Base-by-base conservation (phyloP, 164 flowering plant genomes). In the Malania oleifera region DNA sequence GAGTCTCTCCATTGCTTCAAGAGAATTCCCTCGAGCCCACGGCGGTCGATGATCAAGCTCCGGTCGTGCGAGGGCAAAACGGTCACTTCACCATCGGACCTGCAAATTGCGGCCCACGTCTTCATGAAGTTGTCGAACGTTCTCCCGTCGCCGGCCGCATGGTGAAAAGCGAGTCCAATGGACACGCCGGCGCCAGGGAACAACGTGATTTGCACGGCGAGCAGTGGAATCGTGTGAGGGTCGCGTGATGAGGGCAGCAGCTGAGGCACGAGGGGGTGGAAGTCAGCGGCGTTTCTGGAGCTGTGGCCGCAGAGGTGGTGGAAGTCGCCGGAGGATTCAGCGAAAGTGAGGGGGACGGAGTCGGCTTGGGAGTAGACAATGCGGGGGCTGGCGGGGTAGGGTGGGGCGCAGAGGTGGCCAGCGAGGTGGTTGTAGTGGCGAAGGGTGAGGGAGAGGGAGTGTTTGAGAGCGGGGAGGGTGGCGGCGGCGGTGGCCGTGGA, bases 401-500 rank as follows among this genome's bases (percentile, higher is more conserved):
- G 61, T 5, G 63, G 69, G 25, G 44, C 23, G 0, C 3, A 14
- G 11, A 80, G 60, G 19, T 44, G 38, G 3, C 64, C 76, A 1
- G 71, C 68, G 2, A 73, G 29, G 5, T 77, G 79, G 23, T 34
- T 58, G 57, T 62, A 77, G 50, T 62, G 72, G 7, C 51, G 38
- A 49, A 77, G 79, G 9, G 81, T 45, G 52, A 66, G 63, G 18
- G 80, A 67, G 7, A 80, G 70, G 0, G 80, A 72, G 54, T 63
- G 60, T 24, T 67, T 67, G 50, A 80, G 72, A 1, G 11, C 49
- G 0, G 82, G 80, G 23, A 80, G 43, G 6, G 52, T 5, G 28
- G 64, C 12, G n/a, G 61, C 1, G 1, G 19, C 11, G 56, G 69
- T 62, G 17, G 22, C 46, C 18, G 39, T 9, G 17, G 53, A 45